Evolutionary conservation across 139 green algal species (phyloP).

Genomic region (Penium margaritaceum): DNA sequence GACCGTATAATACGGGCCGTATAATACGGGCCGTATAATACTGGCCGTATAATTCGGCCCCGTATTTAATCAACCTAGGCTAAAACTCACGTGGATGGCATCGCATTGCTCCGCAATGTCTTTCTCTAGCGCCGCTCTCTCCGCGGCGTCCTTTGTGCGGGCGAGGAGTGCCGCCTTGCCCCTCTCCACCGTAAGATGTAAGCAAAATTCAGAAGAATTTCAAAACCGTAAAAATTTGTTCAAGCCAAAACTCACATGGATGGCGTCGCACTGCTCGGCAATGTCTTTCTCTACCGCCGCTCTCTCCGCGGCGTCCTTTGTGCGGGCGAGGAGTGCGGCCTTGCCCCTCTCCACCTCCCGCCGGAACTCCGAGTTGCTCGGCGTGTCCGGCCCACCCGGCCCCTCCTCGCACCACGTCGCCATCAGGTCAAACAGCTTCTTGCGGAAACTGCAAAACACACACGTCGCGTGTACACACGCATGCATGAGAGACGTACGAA

Average conservation of each 20-base stretch:
- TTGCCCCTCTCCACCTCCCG: conserved; percentile 24
- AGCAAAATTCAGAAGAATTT: not conserved
- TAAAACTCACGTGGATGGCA: conserved; percentile 18
- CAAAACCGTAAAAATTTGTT: not conserved
- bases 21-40: no score
- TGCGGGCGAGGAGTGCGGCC: not conserved
- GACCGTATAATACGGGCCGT: no score
- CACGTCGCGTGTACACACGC: no score
- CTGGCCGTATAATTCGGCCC: no score
- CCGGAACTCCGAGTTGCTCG: conserved; percentile 7
- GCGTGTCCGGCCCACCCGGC: not conserved
- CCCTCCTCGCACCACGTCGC: conserved; percentile 38
- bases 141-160: conserved; percentile 16
- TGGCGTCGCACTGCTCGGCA: conserved; percentile 19
- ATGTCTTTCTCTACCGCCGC: conserved; percentile 30
- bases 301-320: conserved; percentile 28
- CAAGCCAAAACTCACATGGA: conserved; percentile 24
- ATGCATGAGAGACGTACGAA: not conserved
- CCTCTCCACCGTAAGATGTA: no score
- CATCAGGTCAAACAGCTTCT: conserved; percentile 44
- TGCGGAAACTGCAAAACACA: conserved; percentile 1
- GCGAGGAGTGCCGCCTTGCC: not conserved
- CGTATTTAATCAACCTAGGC: no score
- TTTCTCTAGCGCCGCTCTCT: conserved; percentile 30
- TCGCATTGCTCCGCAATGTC: conserved; percentile 29